Evolutionary conservation across 768 basidiomycete genomes (phyloP).

Genomic region (Tylopilus felleus): DNA sequence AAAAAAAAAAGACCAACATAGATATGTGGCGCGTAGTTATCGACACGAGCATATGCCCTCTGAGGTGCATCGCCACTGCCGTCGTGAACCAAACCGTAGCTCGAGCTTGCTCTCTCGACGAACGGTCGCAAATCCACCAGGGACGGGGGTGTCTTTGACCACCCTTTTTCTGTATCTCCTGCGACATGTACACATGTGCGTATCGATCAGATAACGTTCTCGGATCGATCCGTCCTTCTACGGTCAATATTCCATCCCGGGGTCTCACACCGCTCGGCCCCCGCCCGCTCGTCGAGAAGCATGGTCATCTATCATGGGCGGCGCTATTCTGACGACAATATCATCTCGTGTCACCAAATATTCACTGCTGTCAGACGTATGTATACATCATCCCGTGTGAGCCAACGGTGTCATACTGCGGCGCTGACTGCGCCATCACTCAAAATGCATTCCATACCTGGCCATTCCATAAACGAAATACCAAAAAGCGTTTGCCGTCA

Average conservation of each 20-base stretch:
- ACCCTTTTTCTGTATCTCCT: not conserved
- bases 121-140: not conserved
- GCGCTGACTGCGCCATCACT: no score
- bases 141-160: not conserved
- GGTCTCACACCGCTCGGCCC: no score
- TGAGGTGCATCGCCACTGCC: no score
- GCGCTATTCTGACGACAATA: not conserved
- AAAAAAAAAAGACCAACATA: no score
- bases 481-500: not conserved
- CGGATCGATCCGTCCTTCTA: not conserved
- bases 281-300: no score
- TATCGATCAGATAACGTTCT: not conserved
- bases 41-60: no score
- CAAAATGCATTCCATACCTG: no score
- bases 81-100: not conserved
- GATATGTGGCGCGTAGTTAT: no score
- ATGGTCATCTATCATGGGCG: no score
- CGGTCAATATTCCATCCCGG: not conserved
- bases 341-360: not conserved
- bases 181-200: not conserved
- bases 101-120: not conserved
- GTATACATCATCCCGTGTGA: not conserved
- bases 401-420: not conserved
- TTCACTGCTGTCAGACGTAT: no score
- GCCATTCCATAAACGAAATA: not conserved